Base-by-base conservation (phyloP, 2,329 filamentous ascomycete species). In the Sporothrix globosa region DNA sequence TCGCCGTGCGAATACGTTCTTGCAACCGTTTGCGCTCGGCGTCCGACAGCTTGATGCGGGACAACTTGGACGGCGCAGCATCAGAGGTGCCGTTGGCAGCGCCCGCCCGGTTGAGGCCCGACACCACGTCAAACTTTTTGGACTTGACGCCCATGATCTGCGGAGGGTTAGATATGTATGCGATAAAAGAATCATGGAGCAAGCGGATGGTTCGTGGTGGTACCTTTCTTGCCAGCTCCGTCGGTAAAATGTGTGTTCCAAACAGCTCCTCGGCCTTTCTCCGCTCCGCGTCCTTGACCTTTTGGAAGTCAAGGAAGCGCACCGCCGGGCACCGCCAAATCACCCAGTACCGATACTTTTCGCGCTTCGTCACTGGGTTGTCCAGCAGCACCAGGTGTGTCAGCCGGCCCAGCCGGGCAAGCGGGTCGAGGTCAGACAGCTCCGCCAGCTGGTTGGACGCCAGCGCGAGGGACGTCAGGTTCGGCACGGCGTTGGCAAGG, bases 301-400 rank as follows among this genome's bases (percentile, higher is more conserved):
- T 97, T 75, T 89, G 86, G 79, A 93, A 97, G 81, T 99, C 96
- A 65, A 99, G 86, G 81, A 97, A 98, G 58, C 95, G 90, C 56
- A 99, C 89, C 4, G 85, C 86, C 0, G 93, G 93, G 78, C 91
- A 92, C 73, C 90, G 88, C 91, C 92, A 97, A 72, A 99, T 87
- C 39, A 97, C 83, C 91, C 92, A 99, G 79, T 91, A 91, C 68
- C 96, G 91, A 82, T 98, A 99, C 81, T 97, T 84, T 93, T 98
- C 94, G 82, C 95, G 97, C 83, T 91, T 92, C 30, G 92, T 89
- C 9, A 98, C 92, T 0, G 96, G 95, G 79, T 98, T 98, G 73
- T 96, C 94, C 70, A 91, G 79, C 78, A 98, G 79, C 52, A 91
- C 89, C 76, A 99, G 79, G 81, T 97, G 93, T 70, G 90, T 93